Evolutionary conservation across 2,329 filamentous ascomycete species (phyloP).

Genomic region (Bipolaris oryzae): DNA sequence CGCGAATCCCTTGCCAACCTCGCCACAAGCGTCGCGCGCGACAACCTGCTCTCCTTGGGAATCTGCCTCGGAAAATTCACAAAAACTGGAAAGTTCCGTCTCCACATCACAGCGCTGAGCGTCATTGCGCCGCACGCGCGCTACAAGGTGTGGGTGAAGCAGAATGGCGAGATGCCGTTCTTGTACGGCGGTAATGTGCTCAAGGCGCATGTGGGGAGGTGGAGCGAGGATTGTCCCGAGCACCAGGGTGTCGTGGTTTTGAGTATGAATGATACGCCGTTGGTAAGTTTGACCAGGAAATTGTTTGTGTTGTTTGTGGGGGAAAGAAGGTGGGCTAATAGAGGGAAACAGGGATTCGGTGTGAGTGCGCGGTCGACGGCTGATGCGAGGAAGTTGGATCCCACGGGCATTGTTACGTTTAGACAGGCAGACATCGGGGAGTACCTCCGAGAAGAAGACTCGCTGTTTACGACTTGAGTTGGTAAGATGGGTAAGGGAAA

Average conservation of each 20-base stretch:
- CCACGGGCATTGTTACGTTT: constrained; percentile 87
- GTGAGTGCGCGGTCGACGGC: constrained; percentile 86
- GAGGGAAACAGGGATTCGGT: constrained; percentile 77
- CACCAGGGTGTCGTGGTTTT: constrained; percentile 90
- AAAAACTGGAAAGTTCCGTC: constrained; percentile 92
- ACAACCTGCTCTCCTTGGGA: constrained; percentile 83
- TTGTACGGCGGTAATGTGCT: constrained; percentile 91
- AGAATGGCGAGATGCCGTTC: constrained; percentile 97
- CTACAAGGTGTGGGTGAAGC: constrained; percentile 97
- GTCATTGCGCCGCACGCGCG: constrained; percentile 88
- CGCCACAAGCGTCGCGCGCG: constrained; percentile 81
- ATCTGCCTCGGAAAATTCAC: constrained; percentile 95
- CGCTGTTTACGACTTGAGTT: constrained; percentile 62
- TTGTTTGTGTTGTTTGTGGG: no score
- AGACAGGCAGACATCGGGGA: constrained; percentile 93
- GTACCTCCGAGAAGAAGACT: constrained; percentile 83
- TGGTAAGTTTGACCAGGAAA: constrained; percentile 52
- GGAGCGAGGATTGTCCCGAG: constrained; percentile 90
- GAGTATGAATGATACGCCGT: constrained; percentile 87
- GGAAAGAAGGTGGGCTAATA: no score
- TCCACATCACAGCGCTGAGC: constrained; percentile 91
- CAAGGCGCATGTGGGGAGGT: constrained; percentile 80
- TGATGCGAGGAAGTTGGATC: constrained; percentile 82
- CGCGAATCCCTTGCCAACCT: constrained; percentile 88
- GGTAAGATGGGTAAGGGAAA: neutral